These are phyloP conservation scores for Lentithecium fluviatile DNA, from an alignment of 495 filamentous ascomycete genomes.

Conservation along the genomic window DNA sequence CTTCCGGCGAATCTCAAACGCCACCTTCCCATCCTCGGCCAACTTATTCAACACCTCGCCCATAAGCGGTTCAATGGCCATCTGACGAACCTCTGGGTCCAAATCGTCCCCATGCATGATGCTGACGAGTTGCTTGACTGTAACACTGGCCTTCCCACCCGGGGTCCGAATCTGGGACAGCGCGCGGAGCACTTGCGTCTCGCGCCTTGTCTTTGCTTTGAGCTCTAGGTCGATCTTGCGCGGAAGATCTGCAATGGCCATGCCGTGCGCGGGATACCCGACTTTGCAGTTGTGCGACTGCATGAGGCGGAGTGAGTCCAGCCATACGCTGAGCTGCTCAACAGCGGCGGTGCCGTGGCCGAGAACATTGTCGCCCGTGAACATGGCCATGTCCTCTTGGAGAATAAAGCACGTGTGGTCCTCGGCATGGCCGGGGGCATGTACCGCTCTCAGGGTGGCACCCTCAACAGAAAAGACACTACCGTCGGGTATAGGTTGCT, in stretches of 20 bases:
- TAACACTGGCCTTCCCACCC: constrained; percentile 35
- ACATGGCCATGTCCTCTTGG: constrained; percentile 33
- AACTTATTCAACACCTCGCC: constrained; percentile 52
- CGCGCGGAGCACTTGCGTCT: constrained; percentile 42
- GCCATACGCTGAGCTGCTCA: constrained; percentile 46
- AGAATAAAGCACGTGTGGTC: constrained; percentile 54
- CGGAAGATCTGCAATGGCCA: constrained; percentile 42
- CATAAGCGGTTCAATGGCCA: constrained; percentile 51
- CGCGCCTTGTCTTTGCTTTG: constrained; percentile 43
- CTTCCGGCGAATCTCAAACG: constrained; percentile 45
- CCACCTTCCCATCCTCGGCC: constrained; percentile 51
- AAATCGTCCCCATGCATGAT: constrained; percentile 44
- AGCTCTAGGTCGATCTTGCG: constrained; percentile 43
- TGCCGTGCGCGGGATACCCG: constrained; percentile 50
- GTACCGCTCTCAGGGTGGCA: constrained; percentile 46
- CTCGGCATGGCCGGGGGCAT: constrained; percentile 46
- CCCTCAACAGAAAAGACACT: constrained; percentile 47
- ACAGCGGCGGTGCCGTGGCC: constrained; percentile 48
- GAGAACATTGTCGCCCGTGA: constrained; percentile 43
- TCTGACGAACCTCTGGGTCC: constrained; percentile 34
- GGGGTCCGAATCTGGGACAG: constrained; percentile 28
- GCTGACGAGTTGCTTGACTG: constrained; percentile 29
- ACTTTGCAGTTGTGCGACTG: constrained; percentile 34
- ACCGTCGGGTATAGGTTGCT: constrained; percentile 53
- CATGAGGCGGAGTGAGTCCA: constrained; percentile 43